Base-by-base conservation (phyloP, 1,284 basidiomycete genomes). In the Afroboletus lepidellus region DNA sequence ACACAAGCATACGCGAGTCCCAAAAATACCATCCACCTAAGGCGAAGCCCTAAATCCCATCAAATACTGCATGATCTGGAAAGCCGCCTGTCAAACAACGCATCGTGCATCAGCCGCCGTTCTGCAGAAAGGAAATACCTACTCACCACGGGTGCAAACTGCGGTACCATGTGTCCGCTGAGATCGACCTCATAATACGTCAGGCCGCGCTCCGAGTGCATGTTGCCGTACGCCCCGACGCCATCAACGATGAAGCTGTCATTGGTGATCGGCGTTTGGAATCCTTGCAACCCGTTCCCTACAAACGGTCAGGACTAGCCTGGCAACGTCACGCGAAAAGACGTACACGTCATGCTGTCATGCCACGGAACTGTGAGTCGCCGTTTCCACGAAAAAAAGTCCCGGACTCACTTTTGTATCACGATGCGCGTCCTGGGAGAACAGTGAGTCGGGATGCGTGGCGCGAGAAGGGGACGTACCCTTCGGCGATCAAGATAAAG, bases 91-190 rank as follows among this genome's bases (percentile, higher is more conserved):
- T 27, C 33, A 3, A 36, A 24, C 12, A 21, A 38, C 3, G 3
- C 0, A 21, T 45, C 23, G 50, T 2, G 3, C 0, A 23, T 47
- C 23, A 51, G 42, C 27, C n/a, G n/a, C 18, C 25, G 1, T 9
- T n/a, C 44, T n/a, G 8, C 9, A 12, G 11, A 7, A 18, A 32
- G 23, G 9, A 34, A 24, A 8, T 5, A 71, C 81, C n/a, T n/a
- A 71, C 81, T 64, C 58, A 85, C 85, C 61, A 72, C 62, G 4
- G 87, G 87, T 15, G 81, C 78, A 62, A 79, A 87, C 66, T 84
- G 81, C 1, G 86, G 85, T 6, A 88, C 65, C 86, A 88, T 88
- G 60, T 89, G 86, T 33, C 86, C 87, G 59, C 81, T 83, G 15
- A 87, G 74, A 18, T 63, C 74, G 29, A 89, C 79, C 60, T 89